A percentile compares a stretch with the other conserved stretches of the same genome.
Conservation (phyloP, 2,329 filamentous ascomycete genomes). For the Aspergillus sp. region DNA sequence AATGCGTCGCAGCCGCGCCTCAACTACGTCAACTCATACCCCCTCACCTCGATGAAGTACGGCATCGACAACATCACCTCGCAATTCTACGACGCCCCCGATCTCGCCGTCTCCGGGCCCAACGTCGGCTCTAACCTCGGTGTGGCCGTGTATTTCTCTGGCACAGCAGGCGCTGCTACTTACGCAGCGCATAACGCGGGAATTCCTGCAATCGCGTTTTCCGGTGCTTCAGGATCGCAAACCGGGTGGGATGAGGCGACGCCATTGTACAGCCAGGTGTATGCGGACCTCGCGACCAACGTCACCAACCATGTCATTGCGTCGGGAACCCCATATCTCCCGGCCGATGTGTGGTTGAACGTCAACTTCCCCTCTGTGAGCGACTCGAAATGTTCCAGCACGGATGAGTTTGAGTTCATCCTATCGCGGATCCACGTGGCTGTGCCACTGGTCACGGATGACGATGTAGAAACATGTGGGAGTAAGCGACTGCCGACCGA, state of each 20-base stretch:
- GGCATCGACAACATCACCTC: constrained; percentile 55
- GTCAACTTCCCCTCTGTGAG: constrained; percentile 60
- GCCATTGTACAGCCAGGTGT: constrained; percentile 54
- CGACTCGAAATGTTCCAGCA: constrained; percentile 45
- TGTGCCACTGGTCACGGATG: constrained; percentile 25
- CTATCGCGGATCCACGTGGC: constrained; percentile 56
- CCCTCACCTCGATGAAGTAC: constrained; percentile 59
- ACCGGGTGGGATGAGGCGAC: constrained; percentile 48
- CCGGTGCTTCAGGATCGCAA: constrained; percentile 47
- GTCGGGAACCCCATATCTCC: constrained; percentile 60
- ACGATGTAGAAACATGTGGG: constrained; percentile 57
- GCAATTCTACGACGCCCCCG: constrained; percentile 52
- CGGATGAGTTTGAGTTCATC: constrained; percentile 58
- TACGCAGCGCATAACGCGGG: constrained; percentile 51
- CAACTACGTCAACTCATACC: constrained; percentile 70
- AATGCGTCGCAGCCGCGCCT: constrained; percentile 55
- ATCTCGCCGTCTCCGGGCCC: constrained; percentile 62
- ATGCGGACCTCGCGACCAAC: constrained; percentile 58
- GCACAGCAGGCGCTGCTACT: constrained; percentile 62
- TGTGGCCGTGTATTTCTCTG: constrained; percentile 54
- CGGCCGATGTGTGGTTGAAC: constrained; percentile 58
- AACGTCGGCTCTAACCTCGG: constrained; percentile 59
- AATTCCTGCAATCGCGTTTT: constrained; percentile 66
- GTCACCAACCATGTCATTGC: constrained; percentile 53
- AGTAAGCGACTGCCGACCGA: constrained; percentile 55